Base-by-base conservation (phyloP, 78 protist species). In the Diacronema lutheri region DNA sequence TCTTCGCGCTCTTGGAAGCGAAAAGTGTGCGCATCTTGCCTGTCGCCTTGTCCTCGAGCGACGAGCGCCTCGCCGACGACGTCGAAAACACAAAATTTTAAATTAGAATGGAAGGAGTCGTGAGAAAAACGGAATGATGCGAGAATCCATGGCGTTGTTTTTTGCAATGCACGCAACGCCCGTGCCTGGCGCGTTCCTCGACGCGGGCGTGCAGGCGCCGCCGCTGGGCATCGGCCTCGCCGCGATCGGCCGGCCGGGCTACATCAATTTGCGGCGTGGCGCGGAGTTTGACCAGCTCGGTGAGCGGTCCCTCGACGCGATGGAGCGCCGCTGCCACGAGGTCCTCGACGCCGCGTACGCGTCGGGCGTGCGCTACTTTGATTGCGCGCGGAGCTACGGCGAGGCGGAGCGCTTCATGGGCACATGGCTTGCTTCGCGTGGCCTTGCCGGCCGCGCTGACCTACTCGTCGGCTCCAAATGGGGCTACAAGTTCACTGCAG, bases 301-400 rank as follows among this genome's bases (percentile, higher is more conserved):
- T 0, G 50, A 69, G 55, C 44, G 79, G 37, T 1, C 37, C 33
- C 6, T 61, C 26, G 66, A 21, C 0, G 35, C 12, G 13, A 61
- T 61, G 66, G 14, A 19, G 20, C 6, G 26, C 20, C 66, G 4
- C 33, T 5, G 26, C 1, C 33, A 26, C 66, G 33, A 25, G 10
- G 79, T 71, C 58, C 46, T 71, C 11, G 56, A 71, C 35, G 79
- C 6, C 50, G 79, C 79, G 0, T 5, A 7, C 58, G 12, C 37
- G 6, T 37, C 20, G 11, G 79, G 79, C 12, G 7, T 71, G 38
- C 29, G 38, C 14, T 71, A 71, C 56, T 4, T 71, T 33, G 79
- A 71, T 35, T 71, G 79, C 20, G 79, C 79, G 23, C 79, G 79
- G 25, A 41, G 58, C 9, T 71, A 71, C 58, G 79, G 79, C 31